Base-by-base conservation (phyloP, 441 rosid genomes). In the Aleurites moluccanus region DNA sequence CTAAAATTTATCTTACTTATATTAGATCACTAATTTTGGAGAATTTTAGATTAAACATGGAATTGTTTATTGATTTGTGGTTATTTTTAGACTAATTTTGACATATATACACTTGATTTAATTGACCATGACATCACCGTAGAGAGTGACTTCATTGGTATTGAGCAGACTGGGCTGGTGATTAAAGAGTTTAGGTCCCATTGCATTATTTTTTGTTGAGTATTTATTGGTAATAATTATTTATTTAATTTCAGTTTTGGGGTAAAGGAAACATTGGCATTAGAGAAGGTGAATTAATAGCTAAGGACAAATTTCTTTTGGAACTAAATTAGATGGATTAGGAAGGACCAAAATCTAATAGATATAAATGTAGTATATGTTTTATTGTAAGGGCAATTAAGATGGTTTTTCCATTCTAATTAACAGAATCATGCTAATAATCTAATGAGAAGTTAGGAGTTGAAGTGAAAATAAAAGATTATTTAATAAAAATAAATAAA, bases 81-180 rank as follows among this genome's bases (percentile, higher is more conserved):
- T n/a, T n/a, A n/a, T n/a, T n/a, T n/a, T n/a, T n/a, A n/a, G n/a
- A n/a, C n/a, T n/a, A n/a, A n/a, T 25, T 44, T n/a, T n/a, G n/a
- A n/a, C n/a, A n/a, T n/a, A n/a, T n/a, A 23, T 27, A 18, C 30
- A 10, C 60, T 27, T 30, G 70, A 16, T 55, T 23, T 63, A 59
- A 62, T 73, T 80, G 78, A 80, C 64, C 71, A 60, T 67, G 75
- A 74, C 82, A 74, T 64, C 79, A 69, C 53, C 30, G 63, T 49
- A 21, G 16, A 53, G 40, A 27, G 56, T 66, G 76, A 53, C 67
- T 27, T 75, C 72, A 76, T 4, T 62, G 69, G 60, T 45, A 45
- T 56, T 13, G 8, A 52, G 21, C 6, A 33, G 52, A 53, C 57
- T n/a, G 69, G 45, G 16, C 62, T 35, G 61, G 57, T 62, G 47